phyloP scores from a whole-genome alignment of 1,284 basidiomycete genomes.

The Chiua sp. region DNA sequence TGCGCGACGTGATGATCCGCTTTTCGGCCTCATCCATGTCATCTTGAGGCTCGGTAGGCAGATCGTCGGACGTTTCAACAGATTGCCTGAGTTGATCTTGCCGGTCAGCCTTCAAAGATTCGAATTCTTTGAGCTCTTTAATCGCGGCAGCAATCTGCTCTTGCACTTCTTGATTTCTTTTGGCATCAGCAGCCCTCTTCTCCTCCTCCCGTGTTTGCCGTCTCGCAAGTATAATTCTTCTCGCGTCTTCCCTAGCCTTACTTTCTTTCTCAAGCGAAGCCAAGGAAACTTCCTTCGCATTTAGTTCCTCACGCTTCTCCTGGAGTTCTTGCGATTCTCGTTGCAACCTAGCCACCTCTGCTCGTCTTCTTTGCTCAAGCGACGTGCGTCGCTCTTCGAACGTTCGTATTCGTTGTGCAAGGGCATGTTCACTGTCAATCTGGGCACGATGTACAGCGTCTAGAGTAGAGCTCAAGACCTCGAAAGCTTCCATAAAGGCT shows the following conservation, averaged over 20 bases:
- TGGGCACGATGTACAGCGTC: slow-evolving; percentile 18
- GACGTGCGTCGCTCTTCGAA: slow-evolving; percentile 23
- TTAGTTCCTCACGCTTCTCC: slow-evolving; percentile 23
- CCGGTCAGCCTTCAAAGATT: slow-evolving; percentile 1
- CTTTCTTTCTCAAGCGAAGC: slow-evolving; percentile 28
- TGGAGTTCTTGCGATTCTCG: slow-evolving; percentile 16
- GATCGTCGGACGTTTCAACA: slow-evolving; percentile 4
- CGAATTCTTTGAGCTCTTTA: slow-evolving; percentile 23
- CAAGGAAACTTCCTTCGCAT: slow-evolving; percentile 24
- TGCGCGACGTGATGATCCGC: slow-evolving; percentile 12
- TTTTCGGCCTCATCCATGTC: slow-evolving; percentile 31
- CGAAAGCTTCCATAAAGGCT: slow-evolving; percentile 15
- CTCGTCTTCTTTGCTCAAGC: slow-evolving; percentile 26
- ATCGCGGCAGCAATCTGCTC: slow-evolving; percentile 28
- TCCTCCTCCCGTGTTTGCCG: slow-evolving; percentile 36
- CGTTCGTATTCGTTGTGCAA: slow-evolving; percentile 12
- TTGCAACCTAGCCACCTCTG: slow-evolving; percentile 10
- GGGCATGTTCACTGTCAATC: slow-evolving; percentile 18
- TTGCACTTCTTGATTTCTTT: slow-evolving; percentile 18
- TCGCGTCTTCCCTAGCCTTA: slow-evolving; percentile 32
- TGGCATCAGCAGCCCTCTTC: slow-evolving; percentile 18
- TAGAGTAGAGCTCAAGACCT: slow-evolving; percentile 15
- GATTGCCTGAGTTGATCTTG: slow-evolving; percentile 5
- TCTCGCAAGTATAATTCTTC: slow-evolving; percentile 16
- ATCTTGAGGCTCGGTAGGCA: slow-evolving; percentile 20